Conservation (phyloP, 176 grass and related monocot species). For the Saccharum officinarum region DNA sequence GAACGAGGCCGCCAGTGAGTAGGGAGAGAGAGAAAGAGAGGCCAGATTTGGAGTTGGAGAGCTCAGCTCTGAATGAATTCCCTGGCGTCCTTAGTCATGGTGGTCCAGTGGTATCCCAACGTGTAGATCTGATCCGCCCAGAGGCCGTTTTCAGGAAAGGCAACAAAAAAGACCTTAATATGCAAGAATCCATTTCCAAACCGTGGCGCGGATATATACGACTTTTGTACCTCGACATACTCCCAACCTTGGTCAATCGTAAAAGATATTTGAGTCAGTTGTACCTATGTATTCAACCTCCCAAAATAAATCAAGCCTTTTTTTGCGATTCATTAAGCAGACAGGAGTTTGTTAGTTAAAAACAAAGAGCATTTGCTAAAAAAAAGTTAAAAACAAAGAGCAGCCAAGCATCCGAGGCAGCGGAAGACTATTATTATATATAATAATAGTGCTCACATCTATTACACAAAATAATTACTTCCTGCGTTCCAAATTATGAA, state of each 20-base stretch:
- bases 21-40: background rate
- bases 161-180: background rate
- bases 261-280: background rate
- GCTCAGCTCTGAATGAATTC: background rate
- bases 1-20: too few relatives aligned
- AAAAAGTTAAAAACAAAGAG: too few relatives aligned
- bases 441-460: too few relatives aligned
- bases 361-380: too few relatives aligned
- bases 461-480: too few relatives aligned
- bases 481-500: too few relatives aligned
- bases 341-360: too few relatives aligned
- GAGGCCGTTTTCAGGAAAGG: constrained; percentile 37
- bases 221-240: background rate
- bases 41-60: background rate
- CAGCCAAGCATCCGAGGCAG: too few relatives aligned
- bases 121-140: constrained; percentile 33
- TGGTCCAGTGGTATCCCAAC: constrained; percentile 33
- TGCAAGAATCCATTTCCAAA: constrained; percentile 34
- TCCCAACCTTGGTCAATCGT: background rate
- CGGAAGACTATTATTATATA: too few relatives aligned
- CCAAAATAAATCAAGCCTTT: too few relatives aligned
- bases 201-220: constrained; percentile 20
- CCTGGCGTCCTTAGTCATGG: background rate
- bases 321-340: too few relatives aligned
- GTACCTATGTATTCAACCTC: too few relatives aligned